A percentile compares a stretch with the other conserved stretches of the same genome.
Conservation (phyloP, 2,329 filamentous ascomycete genomes). For the Neoarthrinium moseri region DNA sequence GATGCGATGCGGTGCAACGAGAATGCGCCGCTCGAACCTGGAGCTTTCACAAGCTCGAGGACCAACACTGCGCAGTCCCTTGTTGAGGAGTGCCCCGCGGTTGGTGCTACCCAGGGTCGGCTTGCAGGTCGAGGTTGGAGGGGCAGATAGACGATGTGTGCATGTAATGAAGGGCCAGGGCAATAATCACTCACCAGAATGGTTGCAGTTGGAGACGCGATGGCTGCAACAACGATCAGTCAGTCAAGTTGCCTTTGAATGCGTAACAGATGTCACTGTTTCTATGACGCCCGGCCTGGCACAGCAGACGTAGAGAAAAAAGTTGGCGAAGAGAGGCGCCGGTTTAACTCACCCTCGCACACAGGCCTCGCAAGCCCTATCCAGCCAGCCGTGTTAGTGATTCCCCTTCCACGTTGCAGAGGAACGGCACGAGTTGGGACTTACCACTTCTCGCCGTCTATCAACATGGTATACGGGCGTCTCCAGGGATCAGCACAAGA, state of each 20-base stretch:
- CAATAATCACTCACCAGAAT: constrained; percentile 70
- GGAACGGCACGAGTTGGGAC: neutral
- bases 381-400: constrained; percentile 1
- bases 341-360: constrained; percentile 69
- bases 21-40: neutral
- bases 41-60: neutral
- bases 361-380: constrained; percentile 85
- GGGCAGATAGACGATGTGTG: constrained; percentile 11
- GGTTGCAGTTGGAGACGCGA: constrained; percentile 97
- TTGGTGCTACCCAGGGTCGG: constrained; percentile 8
- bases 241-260: neutral
- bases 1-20: neutral
- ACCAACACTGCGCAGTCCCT: neutral
- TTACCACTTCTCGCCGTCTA: constrained; percentile 87
- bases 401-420: neutral
- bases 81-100: neutral
- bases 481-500: neutral
- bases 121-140: no score
- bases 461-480: constrained; percentile 59
- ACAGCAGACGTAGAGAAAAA: neutral
- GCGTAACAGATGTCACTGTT: neutral
- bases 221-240: constrained; percentile 51
- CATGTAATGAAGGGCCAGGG: constrained; percentile 12
- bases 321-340: neutral
- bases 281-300: no score